Evolutionary conservation across 78 protist species (phyloP).

Genomic region (Monosiga brevicollis): DNA sequence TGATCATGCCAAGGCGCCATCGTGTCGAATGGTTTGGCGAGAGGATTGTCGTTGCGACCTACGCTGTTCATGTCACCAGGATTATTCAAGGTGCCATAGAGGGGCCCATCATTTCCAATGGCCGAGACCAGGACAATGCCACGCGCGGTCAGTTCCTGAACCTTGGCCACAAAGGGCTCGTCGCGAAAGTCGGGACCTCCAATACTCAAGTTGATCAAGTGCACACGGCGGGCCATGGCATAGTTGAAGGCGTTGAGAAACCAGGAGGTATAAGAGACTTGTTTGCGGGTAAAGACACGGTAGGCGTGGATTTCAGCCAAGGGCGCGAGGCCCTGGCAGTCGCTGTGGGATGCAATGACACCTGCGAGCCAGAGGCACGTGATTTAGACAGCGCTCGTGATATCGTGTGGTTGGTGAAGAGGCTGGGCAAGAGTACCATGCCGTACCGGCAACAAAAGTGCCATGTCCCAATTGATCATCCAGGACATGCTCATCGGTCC

Average conservation of each 20-base stretch:
- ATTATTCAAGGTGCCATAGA: conserved; percentile 86
- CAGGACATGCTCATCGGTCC: conserved; percentile 54
- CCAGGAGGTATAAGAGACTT: conserved; percentile 86
- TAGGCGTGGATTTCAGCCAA: conserved; percentile 67
- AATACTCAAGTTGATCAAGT: conserved; percentile 79
- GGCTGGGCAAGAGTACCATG: conserved; percentile 19
- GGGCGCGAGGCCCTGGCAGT: conserved; percentile 84
- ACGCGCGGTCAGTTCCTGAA: conserved; percentile 72
- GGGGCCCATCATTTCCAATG: conserved; percentile 93
- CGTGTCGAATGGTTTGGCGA: no score
- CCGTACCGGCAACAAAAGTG: conserved; percentile 81
- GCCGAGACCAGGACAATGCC: conserved; percentile 80
- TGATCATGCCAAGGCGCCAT: no score
- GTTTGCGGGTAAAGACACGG: conserved; percentile 69
- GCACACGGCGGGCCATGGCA: conserved; percentile 41
- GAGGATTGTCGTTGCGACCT: no score
- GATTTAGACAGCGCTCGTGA: no score
- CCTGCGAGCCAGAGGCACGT: no score
- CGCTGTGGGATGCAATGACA: no score
- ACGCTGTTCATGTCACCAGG: conserved; percentile 76
- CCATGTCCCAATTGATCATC: conserved; percentile 86
- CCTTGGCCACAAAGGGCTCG: conserved; percentile 89
- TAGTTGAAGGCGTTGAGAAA: conserved; percentile 92
- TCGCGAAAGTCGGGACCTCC: conserved; percentile 94
- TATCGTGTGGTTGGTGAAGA: no score